Evolutionary conservation across 768 basidiomycete species (phyloP).

Genomic region (Crassisporium funariophilum): DNA sequence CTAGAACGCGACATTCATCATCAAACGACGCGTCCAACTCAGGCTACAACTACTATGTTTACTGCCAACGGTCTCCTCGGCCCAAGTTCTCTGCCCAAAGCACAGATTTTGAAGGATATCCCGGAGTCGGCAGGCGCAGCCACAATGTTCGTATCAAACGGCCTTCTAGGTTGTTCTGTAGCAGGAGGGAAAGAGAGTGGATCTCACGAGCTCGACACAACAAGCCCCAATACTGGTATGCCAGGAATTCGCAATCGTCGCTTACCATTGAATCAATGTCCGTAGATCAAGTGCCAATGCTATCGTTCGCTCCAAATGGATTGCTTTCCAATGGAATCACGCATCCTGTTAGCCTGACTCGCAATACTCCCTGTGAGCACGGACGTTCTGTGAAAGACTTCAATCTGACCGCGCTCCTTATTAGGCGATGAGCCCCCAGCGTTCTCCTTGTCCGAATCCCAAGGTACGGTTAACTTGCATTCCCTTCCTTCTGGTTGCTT

Average conservation of each 20-base stretch:
- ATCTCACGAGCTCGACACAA: background rate
- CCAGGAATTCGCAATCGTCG: no score
- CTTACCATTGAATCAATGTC: no score
- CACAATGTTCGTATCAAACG: conserved; percentile 17
- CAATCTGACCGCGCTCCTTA: no score
- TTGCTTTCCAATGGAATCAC: background rate
- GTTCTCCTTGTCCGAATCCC: background rate
- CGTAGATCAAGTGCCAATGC: no score
- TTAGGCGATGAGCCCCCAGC: no score
- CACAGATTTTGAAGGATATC: conserved; percentile 6
- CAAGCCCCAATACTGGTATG: no score
- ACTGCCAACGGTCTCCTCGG: conserved; percentile 31
- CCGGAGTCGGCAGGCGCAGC: conserved; percentile 2
- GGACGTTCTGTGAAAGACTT: no score
- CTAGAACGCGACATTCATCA: conserved; percentile 10
- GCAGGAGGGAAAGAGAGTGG: background rate
- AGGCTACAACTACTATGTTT: conserved; percentile 22
- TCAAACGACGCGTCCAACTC: background rate
- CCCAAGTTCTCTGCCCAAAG: conserved; percentile 6
- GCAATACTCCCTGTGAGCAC: no score
- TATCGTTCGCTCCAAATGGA: no score
- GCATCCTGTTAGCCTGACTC: no score
- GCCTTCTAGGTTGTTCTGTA: conserved; percentile 3
- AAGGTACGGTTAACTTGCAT: background rate
- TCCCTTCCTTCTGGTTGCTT: background rate